Percentiles rank a stretch among this genome's conserved stretches.
Evolutionary conservation across 2,329 filamentous ascomycete genomes (phyloP).

Genomic region (Fusarium domesticum): DNA sequence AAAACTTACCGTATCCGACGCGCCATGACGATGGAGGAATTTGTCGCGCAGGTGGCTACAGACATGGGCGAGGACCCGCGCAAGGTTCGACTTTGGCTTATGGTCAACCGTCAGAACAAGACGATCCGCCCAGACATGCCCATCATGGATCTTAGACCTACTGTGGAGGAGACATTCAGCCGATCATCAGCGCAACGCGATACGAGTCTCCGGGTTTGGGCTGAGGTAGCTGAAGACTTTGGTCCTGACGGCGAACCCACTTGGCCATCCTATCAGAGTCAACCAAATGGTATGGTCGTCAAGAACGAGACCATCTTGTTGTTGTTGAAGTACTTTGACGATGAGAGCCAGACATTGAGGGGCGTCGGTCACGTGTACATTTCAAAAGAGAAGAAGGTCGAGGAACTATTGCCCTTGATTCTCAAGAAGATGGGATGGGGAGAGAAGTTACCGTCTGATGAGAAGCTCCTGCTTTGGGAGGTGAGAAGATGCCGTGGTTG

Average conservation of each 20-base stretch:
- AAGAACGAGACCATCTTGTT: conserved; percentile 71
- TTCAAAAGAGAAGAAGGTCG: conserved; percentile 80
- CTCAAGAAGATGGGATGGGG: conserved; percentile 83
- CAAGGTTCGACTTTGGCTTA: conserved; percentile 82
- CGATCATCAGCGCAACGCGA: conserved; percentile 59
- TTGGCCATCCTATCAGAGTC: conserved; percentile 65
- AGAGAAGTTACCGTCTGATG: conserved; percentile 62
- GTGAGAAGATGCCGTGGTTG: conserved; percentile 35
- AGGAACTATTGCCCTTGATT: conserved; percentile 77
- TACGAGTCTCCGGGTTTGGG: conserved; percentile 78
- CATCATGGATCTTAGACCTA: conserved; percentile 73
- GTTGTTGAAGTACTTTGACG: conserved; percentile 90
- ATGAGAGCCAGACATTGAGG: conserved; percentile 67
- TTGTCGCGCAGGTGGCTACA: conserved; percentile 66
- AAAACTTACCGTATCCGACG: conserved; percentile 70
- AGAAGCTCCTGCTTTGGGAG: conserved; percentile 73
- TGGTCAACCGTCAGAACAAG: conserved; percentile 98
- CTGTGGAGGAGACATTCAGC: conserved; percentile 65
- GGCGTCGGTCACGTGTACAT: conserved; percentile 86
- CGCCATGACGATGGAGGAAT: conserved; percentile 71
- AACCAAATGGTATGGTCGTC: conserved; percentile 53
- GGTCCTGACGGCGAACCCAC: conserved; percentile 64
- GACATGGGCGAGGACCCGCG: conserved; percentile 67
- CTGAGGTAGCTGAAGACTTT: conserved; percentile 70
- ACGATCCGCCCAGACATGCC: conserved; percentile 88